A percentile compares a stretch with the other conserved stretches of the same genome.
phyloP scores from a whole-genome alignment of 2,329 filamentous ascomycete species.

The Orbilia oligospora region DNA sequence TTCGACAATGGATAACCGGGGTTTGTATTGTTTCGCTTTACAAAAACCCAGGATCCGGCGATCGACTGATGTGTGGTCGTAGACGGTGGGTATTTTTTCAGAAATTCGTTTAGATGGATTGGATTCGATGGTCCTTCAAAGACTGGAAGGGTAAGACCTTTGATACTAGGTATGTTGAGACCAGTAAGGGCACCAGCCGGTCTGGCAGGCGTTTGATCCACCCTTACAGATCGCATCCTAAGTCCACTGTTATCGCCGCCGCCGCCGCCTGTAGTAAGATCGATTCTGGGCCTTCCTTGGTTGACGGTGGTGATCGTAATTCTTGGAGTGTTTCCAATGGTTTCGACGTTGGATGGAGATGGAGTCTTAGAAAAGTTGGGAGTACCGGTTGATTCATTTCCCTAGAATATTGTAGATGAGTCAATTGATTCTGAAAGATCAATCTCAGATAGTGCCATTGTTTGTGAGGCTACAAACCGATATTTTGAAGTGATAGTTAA shows the following conservation, averaged over 20 bases:
- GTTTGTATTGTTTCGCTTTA: constrained; percentile 13
- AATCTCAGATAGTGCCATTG: no score
- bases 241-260: neutral
- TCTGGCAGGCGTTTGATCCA: neutral
- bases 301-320: neutral
- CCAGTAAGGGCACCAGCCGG: neutral
- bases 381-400: neutral
- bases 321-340: neutral
- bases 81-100: constrained; percentile 29
- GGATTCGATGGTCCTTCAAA: constrained; percentile 42
- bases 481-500: constrained; percentile 6
- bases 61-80: neutral
- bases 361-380: neutral
- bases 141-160: neutral
- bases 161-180: neutral
- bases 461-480: neutral
- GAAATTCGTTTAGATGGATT: constrained; percentile 38
- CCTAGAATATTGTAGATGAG: neutral
- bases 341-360: neutral
- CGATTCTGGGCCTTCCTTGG: neutral
- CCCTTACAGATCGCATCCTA: constrained; percentile 1
- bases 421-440: neutral
- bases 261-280: neutral
- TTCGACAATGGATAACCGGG: constrained; percentile 15
- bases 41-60: constrained; percentile 29